These are phyloP conservation scores for Boletus coccyginus DNA, from an alignment of 768 basidiomycete genomes.

Conservation along the genomic window DNA sequence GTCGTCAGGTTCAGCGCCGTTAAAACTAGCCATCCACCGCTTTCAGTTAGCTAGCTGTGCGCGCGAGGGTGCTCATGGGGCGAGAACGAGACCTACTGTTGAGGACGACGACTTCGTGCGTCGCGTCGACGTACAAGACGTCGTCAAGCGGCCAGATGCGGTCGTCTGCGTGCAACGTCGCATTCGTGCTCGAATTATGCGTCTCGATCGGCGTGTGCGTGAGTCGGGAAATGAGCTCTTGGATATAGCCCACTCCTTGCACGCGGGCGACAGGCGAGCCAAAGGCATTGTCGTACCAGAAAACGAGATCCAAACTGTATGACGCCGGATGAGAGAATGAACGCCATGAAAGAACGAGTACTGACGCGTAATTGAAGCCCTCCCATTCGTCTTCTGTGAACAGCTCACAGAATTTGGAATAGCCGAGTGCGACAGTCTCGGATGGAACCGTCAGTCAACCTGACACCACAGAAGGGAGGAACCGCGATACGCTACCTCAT, in stretches of 20 bases:
- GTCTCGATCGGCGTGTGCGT: slow-evolving; percentile 67
- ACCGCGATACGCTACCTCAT: slow-evolving; percentile 51
- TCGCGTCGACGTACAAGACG: slow-evolving; percentile 82
- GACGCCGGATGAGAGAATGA: neutral
- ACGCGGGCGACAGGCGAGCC: slow-evolving; percentile 78
- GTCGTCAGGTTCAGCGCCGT: slow-evolving; percentile 82
- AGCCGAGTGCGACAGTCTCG: slow-evolving; percentile 87
- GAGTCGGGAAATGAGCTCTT: slow-evolving; percentile 81
- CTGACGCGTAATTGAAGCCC: slow-evolving; percentile 84
- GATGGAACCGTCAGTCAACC: neutral
- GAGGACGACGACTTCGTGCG: slow-evolving; percentile 90
- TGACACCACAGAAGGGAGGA: neutral
- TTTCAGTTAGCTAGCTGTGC: neutral
- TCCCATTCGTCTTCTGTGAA: slow-evolving; percentile 94
- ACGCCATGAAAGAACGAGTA: neutral
- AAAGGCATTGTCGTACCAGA: slow-evolving; percentile 67
- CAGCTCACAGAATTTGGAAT: slow-evolving; percentile 86
- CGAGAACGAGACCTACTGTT: slow-evolving; percentile 49
- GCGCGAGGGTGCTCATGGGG: neutral
- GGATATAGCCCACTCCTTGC: slow-evolving; percentile 76
- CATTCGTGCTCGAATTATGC: slow-evolving; percentile 83
- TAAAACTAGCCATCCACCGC: slow-evolving; percentile 46
- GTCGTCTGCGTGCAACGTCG: slow-evolving; percentile 68
- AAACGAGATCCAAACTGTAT: slow-evolving; percentile 18
- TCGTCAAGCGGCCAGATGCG: slow-evolving; percentile 71